phyloP scores from a whole-genome alignment of 1,284 basidiomycete genomes.

The Cryptococcus maquisensis region DNA sequence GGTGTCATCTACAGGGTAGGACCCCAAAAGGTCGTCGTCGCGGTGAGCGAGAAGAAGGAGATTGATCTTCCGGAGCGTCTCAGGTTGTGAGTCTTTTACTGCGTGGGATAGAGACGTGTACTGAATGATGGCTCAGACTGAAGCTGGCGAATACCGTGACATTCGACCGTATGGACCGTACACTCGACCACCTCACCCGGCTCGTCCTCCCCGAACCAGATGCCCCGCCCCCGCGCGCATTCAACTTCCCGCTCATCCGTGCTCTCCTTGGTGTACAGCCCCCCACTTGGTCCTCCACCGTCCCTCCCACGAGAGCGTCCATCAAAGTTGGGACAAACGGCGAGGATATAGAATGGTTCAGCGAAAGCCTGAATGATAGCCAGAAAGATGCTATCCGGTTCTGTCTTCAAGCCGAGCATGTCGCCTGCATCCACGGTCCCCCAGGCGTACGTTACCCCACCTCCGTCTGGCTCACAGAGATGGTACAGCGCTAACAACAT shows the following conservation, averaged over 20 bases:
- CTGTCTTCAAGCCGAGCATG: constrained; percentile 54
- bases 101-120: neutral
- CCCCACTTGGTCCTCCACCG: constrained; percentile 25
- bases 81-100: constrained; percentile 53
- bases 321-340: neutral
- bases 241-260: constrained; percentile 53
- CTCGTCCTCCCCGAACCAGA: constrained; percentile 29
- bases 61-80: constrained; percentile 77
- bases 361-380: constrained; percentile 70
- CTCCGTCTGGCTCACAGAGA: too few species aligned
- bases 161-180: constrained; percentile 84
- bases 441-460: constrained; percentile 68
- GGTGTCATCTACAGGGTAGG: constrained; percentile 77
- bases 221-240: constrained; percentile 3
- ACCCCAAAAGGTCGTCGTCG: constrained; percentile 65
- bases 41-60: constrained; percentile 63
- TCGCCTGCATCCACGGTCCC: constrained; percentile 94
- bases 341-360: constrained; percentile 62
- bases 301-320: constrained; percentile 4
- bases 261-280: constrained; percentile 62
- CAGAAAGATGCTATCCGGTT: constrained; percentile 67
- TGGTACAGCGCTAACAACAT: neutral
- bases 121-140: constrained; percentile 49
- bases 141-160: constrained; percentile 90
- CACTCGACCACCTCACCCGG: constrained; percentile 63